These are phyloP conservation scores for Neonectria neomacrospora DNA, from an alignment of 2,329 filamentous ascomycete genomes.

Conservation along the genomic window DNA sequence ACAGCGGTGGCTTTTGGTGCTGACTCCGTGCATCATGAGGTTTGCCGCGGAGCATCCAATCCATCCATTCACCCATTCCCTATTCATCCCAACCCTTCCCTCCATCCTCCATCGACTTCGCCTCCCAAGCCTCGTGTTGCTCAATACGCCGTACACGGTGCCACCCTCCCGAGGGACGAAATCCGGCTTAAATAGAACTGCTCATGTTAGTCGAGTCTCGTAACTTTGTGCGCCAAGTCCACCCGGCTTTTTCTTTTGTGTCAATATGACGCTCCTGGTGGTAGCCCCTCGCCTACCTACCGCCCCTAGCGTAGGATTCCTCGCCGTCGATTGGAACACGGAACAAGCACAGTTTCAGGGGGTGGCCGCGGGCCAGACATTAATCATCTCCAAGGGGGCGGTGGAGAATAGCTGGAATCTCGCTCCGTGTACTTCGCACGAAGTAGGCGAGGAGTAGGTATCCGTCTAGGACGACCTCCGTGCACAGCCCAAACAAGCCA, in stretches of 20 bases:
- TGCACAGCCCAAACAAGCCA: constrained; percentile 24
- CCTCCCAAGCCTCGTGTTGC: constrained; percentile 42
- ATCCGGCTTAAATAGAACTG: neutral
- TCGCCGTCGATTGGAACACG: constrained; percentile 36
- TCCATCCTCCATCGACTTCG: constrained; percentile 38
- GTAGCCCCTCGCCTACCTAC: constrained; percentile 33
- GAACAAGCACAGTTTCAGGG: constrained; percentile 41
- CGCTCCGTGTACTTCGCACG: neutral
- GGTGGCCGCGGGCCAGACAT: constrained; percentile 38
- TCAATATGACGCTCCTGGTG: constrained; percentile 21
- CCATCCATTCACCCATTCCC: constrained; percentile 15
- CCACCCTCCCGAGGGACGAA: constrained; percentile 4
- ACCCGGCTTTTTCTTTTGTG: constrained; percentile 3
- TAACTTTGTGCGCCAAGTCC: neutral
- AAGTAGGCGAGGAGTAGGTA: constrained; percentile 14
- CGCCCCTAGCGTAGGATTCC: constrained; percentile 37
- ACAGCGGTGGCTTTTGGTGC: neutral
- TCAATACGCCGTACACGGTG: constrained; percentile 22
- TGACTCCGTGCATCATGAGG: too few species aligned
- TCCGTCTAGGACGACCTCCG: constrained; percentile 16
- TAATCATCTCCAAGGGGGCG: constrained; percentile 33
- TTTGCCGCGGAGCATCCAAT: constrained; percentile 7
- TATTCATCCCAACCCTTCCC: constrained; percentile 30
- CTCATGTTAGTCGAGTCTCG: neutral
- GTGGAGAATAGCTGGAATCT: constrained; percentile 39